Conservation (phyloP, 352 stramenopile species). For the Phytophthora megakarya region DNA sequence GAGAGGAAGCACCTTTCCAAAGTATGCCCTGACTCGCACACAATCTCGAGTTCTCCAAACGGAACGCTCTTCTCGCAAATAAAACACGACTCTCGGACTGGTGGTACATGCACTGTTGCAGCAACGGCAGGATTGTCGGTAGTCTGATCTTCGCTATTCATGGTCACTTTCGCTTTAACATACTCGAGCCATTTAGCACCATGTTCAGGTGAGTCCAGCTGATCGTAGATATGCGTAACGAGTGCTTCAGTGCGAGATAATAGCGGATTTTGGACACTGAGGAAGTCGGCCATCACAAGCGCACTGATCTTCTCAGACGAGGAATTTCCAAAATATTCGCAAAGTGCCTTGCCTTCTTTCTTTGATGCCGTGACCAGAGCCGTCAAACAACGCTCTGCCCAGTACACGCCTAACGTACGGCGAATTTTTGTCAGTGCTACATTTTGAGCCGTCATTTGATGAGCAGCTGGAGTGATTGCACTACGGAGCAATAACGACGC, state of each 20-base stretch:
- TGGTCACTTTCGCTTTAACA: constrained; percentile 35
- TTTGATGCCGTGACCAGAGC: constrained; percentile 51
- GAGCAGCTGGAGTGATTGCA: constrained; percentile 57
- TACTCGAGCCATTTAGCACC: constrained; percentile 44
- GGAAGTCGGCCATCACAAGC: constrained; percentile 77
- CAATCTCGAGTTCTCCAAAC: constrained; percentile 66
- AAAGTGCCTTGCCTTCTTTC: constrained; percentile 26
- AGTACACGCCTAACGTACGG: constrained; percentile 59
- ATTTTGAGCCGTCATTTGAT: constrained; percentile 49
- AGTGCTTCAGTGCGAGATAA: constrained; percentile 39
- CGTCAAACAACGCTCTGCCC: constrained; percentile 62
- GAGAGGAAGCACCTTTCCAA: constrained; percentile 81
- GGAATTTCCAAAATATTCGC: constrained; percentile 34
- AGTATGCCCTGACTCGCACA: constrained; percentile 63
- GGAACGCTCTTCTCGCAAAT: constrained; percentile 68
- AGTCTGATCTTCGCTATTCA: neutral
- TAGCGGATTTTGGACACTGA: constrained; percentile 68
- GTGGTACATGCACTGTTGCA: constrained; percentile 29
- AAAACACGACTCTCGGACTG: constrained; percentile 65
- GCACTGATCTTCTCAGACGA: constrained; percentile 55
- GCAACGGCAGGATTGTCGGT: neutral
- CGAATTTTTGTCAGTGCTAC: constrained; percentile 43
- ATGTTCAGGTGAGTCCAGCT: constrained; percentile 55
- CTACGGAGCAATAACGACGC: constrained; percentile 63
- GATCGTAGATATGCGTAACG: constrained; percentile 65